Evolutionary conservation across 768 basidiomycete species (phyloP).

Genomic region (Boletus pseudopeckii): DNA sequence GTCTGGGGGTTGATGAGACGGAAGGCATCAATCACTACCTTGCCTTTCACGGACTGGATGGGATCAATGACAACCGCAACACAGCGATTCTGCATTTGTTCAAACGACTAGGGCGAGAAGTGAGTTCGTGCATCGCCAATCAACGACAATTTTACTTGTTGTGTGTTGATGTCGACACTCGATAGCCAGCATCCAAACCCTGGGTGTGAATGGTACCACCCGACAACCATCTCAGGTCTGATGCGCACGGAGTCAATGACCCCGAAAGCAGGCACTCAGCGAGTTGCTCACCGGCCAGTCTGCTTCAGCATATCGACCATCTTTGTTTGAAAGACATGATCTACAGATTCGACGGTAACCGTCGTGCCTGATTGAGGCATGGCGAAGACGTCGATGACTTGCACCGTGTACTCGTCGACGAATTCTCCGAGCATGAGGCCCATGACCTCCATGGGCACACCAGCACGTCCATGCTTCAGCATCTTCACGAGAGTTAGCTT

Average conservation of each 20-base stretch:
- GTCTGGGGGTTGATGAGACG: conserved; percentile 91
- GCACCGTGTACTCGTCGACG: conserved; percentile 94
- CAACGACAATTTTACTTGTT: conserved; percentile 58
- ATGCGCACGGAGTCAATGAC: conserved; percentile 4
- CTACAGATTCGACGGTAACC: conserved; percentile 95
- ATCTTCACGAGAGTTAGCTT: conserved; percentile 54
- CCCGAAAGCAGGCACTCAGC: not conserved
- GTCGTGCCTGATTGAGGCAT: conserved; percentile 99
- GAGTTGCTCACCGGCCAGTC: conserved; percentile 76
- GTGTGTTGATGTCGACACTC: conserved; percentile 98
- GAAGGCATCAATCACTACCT: conserved; percentile 99
- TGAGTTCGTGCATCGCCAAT: conserved; percentile 12
- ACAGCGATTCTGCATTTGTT: conserved; percentile 86
- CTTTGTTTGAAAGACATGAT: conserved; percentile 97
- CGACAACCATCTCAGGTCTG: conserved; percentile 96
- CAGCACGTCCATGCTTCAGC: conserved; percentile 98
- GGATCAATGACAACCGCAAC: conserved; percentile 98
- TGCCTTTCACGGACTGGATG: conserved; percentile 97
- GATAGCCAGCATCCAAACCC: conserved; percentile 99
- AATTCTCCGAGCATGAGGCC: conserved; percentile 97
- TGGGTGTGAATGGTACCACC: conserved; percentile 99
- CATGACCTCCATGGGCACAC: conserved; percentile 99
- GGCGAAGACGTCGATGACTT: conserved; percentile 95
- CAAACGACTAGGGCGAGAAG: conserved; percentile 72
- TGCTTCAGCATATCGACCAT: conserved; percentile 99